Percentiles rank a stretch among this genome's conserved stretches.
Evolutionary conservation across 495 filamentous ascomycete species (phyloP).

Genomic region (Hyaloscypha bicolor): DNA sequence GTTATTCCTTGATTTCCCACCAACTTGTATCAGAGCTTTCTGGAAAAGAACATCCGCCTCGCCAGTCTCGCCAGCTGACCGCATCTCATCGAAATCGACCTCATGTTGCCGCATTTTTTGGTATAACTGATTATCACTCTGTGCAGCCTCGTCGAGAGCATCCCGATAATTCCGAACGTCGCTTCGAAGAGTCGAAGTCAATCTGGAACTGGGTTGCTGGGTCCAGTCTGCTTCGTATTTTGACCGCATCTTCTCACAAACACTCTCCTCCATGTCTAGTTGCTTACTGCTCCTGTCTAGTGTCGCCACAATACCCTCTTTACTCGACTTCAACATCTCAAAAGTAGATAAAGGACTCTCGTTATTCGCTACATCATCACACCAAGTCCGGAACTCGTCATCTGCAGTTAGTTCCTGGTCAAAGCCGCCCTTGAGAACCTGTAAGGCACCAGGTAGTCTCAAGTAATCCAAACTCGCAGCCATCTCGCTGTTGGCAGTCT

Average conservation of each 20-base stretch:
- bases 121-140: slow-evolving; percentile 85
- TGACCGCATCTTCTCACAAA: slow-evolving; percentile 98
- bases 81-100: slow-evolving; percentile 93
- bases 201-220: slow-evolving; percentile 87
- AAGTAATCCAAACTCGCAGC: slow-evolving; percentile 93
- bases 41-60: slow-evolving; percentile 90
- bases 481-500: slow-evolving; percentile 92
- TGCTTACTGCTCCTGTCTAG: slow-evolving; percentile 83
- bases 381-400: slow-evolving; percentile 91
- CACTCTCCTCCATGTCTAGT: slow-evolving; percentile 93
- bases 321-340: slow-evolving; percentile 75
- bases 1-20: slow-evolving; percentile 51
- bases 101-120: slow-evolving; percentile 82
- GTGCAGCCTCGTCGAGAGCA: slow-evolving; percentile 84
- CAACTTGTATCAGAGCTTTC: slow-evolving; percentile 69
- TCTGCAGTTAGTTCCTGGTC: slow-evolving; percentile 88
- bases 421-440: slow-evolving; percentile 89
- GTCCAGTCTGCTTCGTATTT: slow-evolving; percentile 97
- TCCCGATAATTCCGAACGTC: slow-evolving; percentile 86
- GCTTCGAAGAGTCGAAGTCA: slow-evolving; percentile 83
- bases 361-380: slow-evolving; percentile 84
- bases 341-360: slow-evolving; percentile 72
- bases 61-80: slow-evolving; percentile 81
- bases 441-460: slow-evolving; percentile 83
- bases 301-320: slow-evolving; percentile 66